Base-by-base conservation (phyloP, 108 stramenopile species). In the Discostella pseudostelligera region DNA sequence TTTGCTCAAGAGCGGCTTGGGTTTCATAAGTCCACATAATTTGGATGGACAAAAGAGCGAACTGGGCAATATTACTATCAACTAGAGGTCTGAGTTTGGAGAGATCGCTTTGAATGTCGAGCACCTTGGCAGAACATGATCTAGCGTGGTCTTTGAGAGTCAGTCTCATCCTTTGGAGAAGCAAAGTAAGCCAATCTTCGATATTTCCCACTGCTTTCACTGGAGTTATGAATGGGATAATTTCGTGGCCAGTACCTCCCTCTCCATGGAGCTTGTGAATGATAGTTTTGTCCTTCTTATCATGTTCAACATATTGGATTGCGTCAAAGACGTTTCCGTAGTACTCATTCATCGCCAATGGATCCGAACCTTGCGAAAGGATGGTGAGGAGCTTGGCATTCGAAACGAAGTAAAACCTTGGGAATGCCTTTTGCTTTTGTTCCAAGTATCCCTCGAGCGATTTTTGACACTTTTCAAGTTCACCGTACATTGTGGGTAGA, bases 401-500 rank as follows among this genome's bases (percentile, higher is more conserved):
- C 17, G 91, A 93, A 10, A 94, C 93, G 67, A 96, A 94, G 74
- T 94, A 96, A 83, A 96, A 94, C 61, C 95, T 78, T 4, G 95
- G 95, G 74, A 96, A 96, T 61, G 88, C 88, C 79, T 86, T 89
- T 51, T 92, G 89, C 56, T 96, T 96, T 65, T 89, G 87, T 69
- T 96, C 95, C 14, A 96, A 84, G 70, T 96, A 96, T 25, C 91
- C 93, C 64, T 93, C 91, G 8, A 96, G 85, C 0, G 89, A 89
- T 78, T 93, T 96, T 57, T 91, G 89, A 65, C 95, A 96, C 65
- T 90, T 90, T 71, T 96, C 95, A 13, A 96, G 88, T 70, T 96
- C 95, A 36, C 72, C 29, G 74, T 91, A 93, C 90, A 96, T 94
- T 35, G 87, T 85, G 46, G 83, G 93, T 14, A 93, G 80, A 26